Base-by-base conservation (phyloP, 805 yeast genomes). In the Pichia pseudocactophila region DNA sequence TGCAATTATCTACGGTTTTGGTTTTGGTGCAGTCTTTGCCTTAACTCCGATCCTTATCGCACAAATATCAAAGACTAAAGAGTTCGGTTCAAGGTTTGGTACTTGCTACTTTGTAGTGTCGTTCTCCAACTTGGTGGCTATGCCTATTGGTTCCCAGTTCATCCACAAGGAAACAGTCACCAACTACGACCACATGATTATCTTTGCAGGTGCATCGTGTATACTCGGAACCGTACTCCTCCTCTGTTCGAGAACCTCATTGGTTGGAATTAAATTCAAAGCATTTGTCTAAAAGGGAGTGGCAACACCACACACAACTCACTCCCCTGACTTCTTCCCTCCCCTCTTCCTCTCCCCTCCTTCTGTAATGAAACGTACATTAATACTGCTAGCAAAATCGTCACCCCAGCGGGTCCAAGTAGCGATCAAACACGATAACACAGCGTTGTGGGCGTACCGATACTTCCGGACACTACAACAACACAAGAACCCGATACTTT, bases 31-130 rank as follows among this genome's bases (percentile, higher is more conserved):
- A 19, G 73, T 78, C 4, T 65, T 80, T 37, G 70, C 83, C 1
- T 56, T 81, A 44, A 71, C 80, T 0, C 84, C 87, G 0, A 81
- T 75, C 8, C 74, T 84, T 39, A 66, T 79, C 34, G 70, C 80
- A 0, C 73, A 72, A 43, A 73, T 81, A 12, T 72, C 80, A 13
- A 70, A 70, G 7, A 75, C 78, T 0, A 65, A 69, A 44, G 72
- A 76, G 40, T 82, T 81, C 55, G 89, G 89, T 22, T 76, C 74
- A 46, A 62, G 82, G 17, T 82, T 74, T 52, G 88, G 88, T 0
- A 71, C 85, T n/a, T 69, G 78, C 50, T 80, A 78, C 56, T 76
- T 76, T 42, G 56, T 77, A 45, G 77, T 74, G 16, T 73, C 85
- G 40, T 59, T 76, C 37, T 62, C 70, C 18, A 62, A 66, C 26